Base-by-base conservation (phyloP, 495 filamentous ascomycete genomes). In the Lentithecium fluviatile region DNA sequence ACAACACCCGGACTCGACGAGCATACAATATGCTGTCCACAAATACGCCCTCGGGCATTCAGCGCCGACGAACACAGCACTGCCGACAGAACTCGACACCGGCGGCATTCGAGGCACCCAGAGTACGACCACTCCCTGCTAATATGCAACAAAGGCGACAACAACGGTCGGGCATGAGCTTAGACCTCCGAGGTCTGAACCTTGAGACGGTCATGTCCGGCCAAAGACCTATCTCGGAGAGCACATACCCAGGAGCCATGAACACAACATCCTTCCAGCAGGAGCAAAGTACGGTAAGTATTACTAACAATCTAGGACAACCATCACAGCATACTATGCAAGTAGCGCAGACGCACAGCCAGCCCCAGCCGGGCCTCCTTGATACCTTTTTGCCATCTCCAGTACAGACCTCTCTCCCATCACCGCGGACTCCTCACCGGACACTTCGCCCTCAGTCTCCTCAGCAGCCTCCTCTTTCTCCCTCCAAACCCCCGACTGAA, bases 31-130 rank as follows among this genome's bases (percentile, higher is more conserved):
- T 94, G 89, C 82, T 91, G 83, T 88, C 88, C 72, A 84, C 84
- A 69, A 84, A 87, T 76, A 80, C 83, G 64, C 76, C 76, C 54
- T 83, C 79, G 73, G 83, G 75, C 76, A 79, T 87, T 75, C 84
- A 88, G 64, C 77, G 79, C 67, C 86, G 85, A 74, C 83, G 84
- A 70, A 83, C 84, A 71, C 84, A 83, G 78, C 90, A 95, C 76
- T 84, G 89, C 71, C 88, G 91, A 73, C 90, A 93, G 78, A 86
- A 90, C 69, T 96, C 91, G 68, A 94, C 89, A 69, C 90, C 91
- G 57, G 82, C 83, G 58, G 81, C 79, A 65, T 88, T 87, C 74
- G 86, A 89, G 70, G 81, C 81, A 52, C 77, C 80, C 57, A 86
- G 87, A 79, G 81, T 84, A 68, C 76, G 77, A 49, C 80, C 76